Evolutionary conservation across 441 rosid genomes (phyloP), one percentile per base, ranked within the genome.

Genomic region (Populus tomentosa): DNA sequence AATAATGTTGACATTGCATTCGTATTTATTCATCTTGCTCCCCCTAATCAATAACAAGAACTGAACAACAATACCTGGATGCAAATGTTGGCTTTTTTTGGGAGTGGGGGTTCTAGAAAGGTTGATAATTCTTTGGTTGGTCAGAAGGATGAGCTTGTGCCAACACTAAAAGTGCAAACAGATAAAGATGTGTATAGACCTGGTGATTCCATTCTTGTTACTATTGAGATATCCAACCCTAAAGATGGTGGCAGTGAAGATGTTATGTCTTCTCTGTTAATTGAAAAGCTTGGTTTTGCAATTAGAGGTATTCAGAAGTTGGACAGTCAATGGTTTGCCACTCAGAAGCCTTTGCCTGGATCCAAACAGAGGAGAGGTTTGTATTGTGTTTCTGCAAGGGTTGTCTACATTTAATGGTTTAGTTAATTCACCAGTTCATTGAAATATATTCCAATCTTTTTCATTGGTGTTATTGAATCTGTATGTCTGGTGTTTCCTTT

Each of bases 101-200:
- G 96, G 74, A 80, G 86, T 3, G 86, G 89, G 26, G 81, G 84
- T 75, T 83, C 85, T 20, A 75, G 71, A 78, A 81, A 87, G 73
- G 84, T 42, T 65, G 84, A 77, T 75, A 78, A 82, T 76, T 81
- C 85, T 50, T 59, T 26, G 42, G 82, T 80, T 81, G 74, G 68
- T 64, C 42, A 28, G 62, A 80, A 76, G 71, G 84, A 65, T 72
- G 79, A 84, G 69, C 62, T 81, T 62, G 70, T 73, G 71, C 97
- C 97, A 18, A 81, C 83, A 24, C 78, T 94, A 5, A 90, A 82
- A 68, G 77, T 94, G 68, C 87, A 85, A 68, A 87, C 92, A 1
- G 97, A 94, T 81, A 87, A 82, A 82, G 92, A 94, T 77, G 94
- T 91, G 14, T 96, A 96, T 71, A 90, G 97, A 81, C 98, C 99